Evolutionary conservation across 768 basidiomycete genomes (phyloP).

Genomic region (Lentinula sp.): DNA sequence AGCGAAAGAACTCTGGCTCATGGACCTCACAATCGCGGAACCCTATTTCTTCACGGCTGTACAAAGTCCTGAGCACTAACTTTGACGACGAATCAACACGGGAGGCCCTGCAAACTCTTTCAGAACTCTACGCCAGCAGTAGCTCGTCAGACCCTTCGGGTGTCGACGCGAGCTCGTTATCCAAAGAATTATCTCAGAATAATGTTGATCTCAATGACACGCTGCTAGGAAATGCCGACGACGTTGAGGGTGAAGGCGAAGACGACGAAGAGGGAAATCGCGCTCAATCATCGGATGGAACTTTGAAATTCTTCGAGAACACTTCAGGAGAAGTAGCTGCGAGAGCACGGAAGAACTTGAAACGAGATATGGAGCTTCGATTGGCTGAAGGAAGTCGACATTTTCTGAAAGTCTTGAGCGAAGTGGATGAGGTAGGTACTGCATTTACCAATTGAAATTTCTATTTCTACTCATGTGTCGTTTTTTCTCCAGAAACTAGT

Average conservation of each 20-base stretch:
- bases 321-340: conserved; percentile 60
- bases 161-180: conserved; percentile 15
- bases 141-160: conserved; percentile 8
- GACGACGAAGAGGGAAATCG: conserved; percentile 25
- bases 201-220: conserved; percentile 8
- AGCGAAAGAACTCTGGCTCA: conserved; percentile 1
- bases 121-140: conserved; percentile 59
- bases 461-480: conserved; percentile 4
- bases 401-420: conserved; percentile 79
- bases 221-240: neutral
- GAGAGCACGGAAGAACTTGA: conserved; percentile 70
- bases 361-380: conserved; percentile 79
- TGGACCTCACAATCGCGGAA: conserved; percentile 39
- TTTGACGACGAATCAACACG: conserved; percentile 73
- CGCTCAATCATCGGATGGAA: conserved; percentile 7
- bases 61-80: conserved; percentile 81
- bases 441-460: neutral
- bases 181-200: conserved; percentile 20
- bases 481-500: conserved; percentile 64
- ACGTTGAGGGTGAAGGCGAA: conserved; percentile 12
- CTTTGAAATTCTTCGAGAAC: conserved; percentile 22
- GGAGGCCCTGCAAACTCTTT: conserved; percentile 80
- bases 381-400: conserved; percentile 75
- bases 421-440: conserved; percentile 81
- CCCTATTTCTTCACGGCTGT: conserved; percentile 81